phyloP scores from a whole-genome alignment of 495 filamentous ascomycete species.

The Clohesyomyces aquaticus region DNA sequence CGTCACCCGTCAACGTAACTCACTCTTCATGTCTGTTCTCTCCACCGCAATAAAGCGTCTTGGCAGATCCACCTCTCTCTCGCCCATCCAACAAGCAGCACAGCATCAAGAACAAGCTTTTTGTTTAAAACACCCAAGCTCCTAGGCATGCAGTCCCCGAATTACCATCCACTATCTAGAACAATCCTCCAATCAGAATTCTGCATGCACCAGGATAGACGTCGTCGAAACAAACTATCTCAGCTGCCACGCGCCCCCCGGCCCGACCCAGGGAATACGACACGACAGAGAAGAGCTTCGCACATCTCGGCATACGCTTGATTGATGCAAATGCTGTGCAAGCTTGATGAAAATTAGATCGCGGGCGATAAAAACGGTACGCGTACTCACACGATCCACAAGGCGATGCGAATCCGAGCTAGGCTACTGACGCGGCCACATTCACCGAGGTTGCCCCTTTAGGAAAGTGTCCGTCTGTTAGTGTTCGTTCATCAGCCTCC shows the following conservation, averaged over 20 bases:
- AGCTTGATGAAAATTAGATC: neutral
- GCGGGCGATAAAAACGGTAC: neutral
- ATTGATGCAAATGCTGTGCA: too few relatives aligned
- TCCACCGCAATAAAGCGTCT: neutral
- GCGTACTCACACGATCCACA: neutral
- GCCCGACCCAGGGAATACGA: neutral
- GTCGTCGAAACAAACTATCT: too few relatives aligned
- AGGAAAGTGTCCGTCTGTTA: neutral
- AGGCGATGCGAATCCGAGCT: neutral
- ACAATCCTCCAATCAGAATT: neutral
- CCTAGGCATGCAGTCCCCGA: neutral
- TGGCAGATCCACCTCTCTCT: neutral
- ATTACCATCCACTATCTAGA: neutral
- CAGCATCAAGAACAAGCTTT: neutral
- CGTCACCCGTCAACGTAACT: neutral
- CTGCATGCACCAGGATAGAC: too few relatives aligned
- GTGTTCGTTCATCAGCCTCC: neutral
- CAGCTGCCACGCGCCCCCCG: neutral
- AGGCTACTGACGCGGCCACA: neutral
- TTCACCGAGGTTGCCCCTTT: neutral
- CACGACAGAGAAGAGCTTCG: too few relatives aligned
- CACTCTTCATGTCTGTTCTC: neutral
- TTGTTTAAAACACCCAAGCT: neutral
- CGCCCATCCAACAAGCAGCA: neutral
- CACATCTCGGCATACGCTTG: too few relatives aligned